Evolutionary conservation across 2,329 filamentous ascomycete species (phyloP).

Genomic region (Monosporascus sp.): DNA sequence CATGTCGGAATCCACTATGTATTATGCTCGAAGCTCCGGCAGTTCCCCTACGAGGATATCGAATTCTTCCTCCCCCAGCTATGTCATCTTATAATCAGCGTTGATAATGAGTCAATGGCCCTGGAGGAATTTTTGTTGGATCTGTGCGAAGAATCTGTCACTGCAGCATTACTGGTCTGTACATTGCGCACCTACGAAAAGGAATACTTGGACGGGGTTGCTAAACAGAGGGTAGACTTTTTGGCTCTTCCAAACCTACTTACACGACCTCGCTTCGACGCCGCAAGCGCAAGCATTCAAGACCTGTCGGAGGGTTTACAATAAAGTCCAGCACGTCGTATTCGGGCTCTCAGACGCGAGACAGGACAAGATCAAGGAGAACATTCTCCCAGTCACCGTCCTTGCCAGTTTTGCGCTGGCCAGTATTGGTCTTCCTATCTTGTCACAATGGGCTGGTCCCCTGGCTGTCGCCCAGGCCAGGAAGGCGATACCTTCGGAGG

Average conservation of each 20-base stretch:
- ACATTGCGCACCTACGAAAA: too few relatives aligned
- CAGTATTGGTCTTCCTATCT: constrained; percentile 66
- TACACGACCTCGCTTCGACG: constrained; percentile 71
- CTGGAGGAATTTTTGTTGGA: constrained; percentile 83
- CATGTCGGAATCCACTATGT: constrained; percentile 89
- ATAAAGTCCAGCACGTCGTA: constrained; percentile 82
- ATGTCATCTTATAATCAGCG: constrained; percentile 81
- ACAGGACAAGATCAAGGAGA: constrained; percentile 74
- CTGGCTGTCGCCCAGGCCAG: constrained; percentile 77
- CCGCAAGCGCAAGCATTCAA: constrained; percentile 74
- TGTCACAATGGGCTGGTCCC: constrained; percentile 74
- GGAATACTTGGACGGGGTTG: constrained; percentile 1
- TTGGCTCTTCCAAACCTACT: constrained; percentile 85
- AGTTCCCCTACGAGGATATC: constrained; percentile 86
- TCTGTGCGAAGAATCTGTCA: constrained; percentile 81
- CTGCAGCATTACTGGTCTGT: constrained; percentile 72
- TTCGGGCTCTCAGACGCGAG: constrained; percentile 70
- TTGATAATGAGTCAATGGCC: constrained; percentile 89
- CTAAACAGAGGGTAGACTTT: constrained; percentile 58
- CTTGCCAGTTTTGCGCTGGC: constrained; percentile 76
- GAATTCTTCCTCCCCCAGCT: constrained; percentile 87
- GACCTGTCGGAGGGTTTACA: constrained; percentile 78
- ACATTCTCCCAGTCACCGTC: constrained; percentile 72
- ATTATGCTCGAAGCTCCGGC: constrained; percentile 80
- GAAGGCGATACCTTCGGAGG: constrained; percentile 60